Evolutionary conservation across 2,329 filamentous ascomycete species (phyloP), one percentile per base, ranked within the genome.

Genomic region (Leptographium galeiforme): DNA sequence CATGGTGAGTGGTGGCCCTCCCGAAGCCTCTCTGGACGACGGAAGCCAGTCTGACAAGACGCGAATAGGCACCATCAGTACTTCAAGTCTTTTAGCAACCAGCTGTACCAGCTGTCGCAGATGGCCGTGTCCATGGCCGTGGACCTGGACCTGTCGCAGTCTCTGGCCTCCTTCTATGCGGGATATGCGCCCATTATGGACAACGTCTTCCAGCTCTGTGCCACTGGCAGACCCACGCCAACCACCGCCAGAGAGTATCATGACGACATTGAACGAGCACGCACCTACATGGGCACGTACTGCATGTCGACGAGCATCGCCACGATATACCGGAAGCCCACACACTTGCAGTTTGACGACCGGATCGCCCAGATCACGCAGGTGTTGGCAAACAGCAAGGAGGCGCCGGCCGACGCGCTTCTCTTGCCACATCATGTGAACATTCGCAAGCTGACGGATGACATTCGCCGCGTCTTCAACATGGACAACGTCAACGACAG

Each of bases 51-150:
- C 25, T 25, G 25, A 25, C 25, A 25, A 25, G 25, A 25, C 5
- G 25, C 25, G 5, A 2, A 25, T 25, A 25, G 58, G 59, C 55
- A 61, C 25, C 57, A 61, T 16, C 54, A 51, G 4, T 58, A 57
- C 13, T 56, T 57, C 52, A 55, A 50, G n/a, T 55, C 58, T 2
- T 53, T 49, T 19, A 55, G 48, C 51, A 56, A 43, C 18, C 58
- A 61, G 50, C 48, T 61, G 34, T 61, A 61, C 44, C 60, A 60
- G 51, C 51, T 61, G 8, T 58, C 58, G 4, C 59, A 61, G 48
- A 56, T 59, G 1, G 59, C 59, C 32, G 58, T 57, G 10, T 53
- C 55, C 6, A 57, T 61, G 57, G 57, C 59, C 7, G 53, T 57
- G 2, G 58, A 60, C 19, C 47, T 61, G 39, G 55, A 57, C 30